Conservation (phyloP, 2,329 filamentous ascomycete species). For the Colletotrichum truncatum region DNA sequence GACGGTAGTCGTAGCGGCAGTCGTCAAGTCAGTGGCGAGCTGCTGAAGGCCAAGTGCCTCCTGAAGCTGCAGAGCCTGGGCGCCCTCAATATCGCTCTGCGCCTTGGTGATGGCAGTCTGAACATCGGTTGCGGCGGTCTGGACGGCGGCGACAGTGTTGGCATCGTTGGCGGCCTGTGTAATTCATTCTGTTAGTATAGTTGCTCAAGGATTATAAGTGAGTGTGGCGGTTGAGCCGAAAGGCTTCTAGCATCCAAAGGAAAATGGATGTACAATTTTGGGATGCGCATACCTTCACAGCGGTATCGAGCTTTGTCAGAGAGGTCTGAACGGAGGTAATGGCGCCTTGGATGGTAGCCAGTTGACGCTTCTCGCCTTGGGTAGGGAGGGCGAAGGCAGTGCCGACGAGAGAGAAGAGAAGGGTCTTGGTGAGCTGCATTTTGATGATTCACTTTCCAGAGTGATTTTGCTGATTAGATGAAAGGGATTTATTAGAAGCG, state of each 20-base stretch:
- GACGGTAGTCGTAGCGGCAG: slow-evolving; percentile 32
- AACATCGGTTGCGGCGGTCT: slow-evolving; percentile 33
- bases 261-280: neutral
- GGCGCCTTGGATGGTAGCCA: slow-evolving; percentile 64
- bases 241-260: neutral
- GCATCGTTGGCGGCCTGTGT: slow-evolving; percentile 53
- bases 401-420: slow-evolving; percentile 25
- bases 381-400: slow-evolving; percentile 19
- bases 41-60: slow-evolving; percentile 35
- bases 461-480: slow-evolving; percentile 4
- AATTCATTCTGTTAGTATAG: neutral
- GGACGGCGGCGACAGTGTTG: slow-evolving; percentile 46
- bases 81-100: slow-evolving; percentile 36
- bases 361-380: slow-evolving; percentile 45
- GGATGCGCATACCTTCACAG: slow-evolving; percentile 26
- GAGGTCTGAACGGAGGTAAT: slow-evolving; percentile 68
- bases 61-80: slow-evolving; percentile 32
- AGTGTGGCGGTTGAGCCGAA: neutral
- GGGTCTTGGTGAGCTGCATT: slow-evolving; percentile 28
- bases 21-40: slow-evolving; percentile 31
- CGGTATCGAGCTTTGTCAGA: slow-evolving; percentile 60
- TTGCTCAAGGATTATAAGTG: no score
- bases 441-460: slow-evolving; percentile 28
- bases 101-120: slow-evolving; percentile 31
- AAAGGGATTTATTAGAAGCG: fast-evolving